These are phyloP conservation scores for Eimeria acervulina DNA, from an alignment of 169 alveolate species.

Conservation along the genomic window DNA sequence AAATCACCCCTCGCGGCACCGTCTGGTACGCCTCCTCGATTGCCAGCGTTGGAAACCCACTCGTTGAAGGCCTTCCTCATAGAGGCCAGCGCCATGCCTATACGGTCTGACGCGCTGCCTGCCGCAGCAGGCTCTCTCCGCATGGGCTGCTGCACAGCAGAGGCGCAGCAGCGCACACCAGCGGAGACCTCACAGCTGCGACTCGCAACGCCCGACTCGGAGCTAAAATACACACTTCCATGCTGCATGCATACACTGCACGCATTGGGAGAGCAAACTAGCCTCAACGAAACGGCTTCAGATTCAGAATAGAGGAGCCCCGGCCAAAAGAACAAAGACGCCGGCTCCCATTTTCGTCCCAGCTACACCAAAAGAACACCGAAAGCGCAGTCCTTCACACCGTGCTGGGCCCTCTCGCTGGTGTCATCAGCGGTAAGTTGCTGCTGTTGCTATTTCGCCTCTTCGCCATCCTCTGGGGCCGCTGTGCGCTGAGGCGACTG, in stretches of 20 bases:
- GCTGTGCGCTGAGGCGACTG: neutral
- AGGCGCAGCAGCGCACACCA: conserved; percentile 52
- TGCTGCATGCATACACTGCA: neutral
- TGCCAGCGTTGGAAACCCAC: neutral
- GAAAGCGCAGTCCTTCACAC: neutral
- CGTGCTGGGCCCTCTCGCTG: neutral
- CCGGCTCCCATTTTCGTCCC: neutral
- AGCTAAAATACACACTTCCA: neutral
- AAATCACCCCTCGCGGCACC: conserved; percentile 1
- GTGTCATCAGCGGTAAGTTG: neutral
- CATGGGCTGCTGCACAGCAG: conserved; percentile 61
- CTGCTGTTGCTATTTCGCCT: neutral
- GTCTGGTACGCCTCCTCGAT: conserved; percentile 23
- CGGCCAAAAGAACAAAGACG: neutral
- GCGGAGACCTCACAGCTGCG: conserved; percentile 24
- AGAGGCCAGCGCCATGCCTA: conserved; percentile 34
- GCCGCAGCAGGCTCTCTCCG: neutral
- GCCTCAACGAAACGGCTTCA: neutral
- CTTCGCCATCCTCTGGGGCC: neutral
- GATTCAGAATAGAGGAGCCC: neutral
- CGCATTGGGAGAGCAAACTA: neutral
- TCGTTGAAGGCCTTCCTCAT: conserved; percentile 49
- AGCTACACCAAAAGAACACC: neutral
- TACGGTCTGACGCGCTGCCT: conserved; percentile 55
- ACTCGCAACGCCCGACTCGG: neutral